These are phyloP conservation scores for Lichtheimia ornata DNA, from an alignment of 371 early-diverging fungal species.

Conservation along the genomic window DNA sequence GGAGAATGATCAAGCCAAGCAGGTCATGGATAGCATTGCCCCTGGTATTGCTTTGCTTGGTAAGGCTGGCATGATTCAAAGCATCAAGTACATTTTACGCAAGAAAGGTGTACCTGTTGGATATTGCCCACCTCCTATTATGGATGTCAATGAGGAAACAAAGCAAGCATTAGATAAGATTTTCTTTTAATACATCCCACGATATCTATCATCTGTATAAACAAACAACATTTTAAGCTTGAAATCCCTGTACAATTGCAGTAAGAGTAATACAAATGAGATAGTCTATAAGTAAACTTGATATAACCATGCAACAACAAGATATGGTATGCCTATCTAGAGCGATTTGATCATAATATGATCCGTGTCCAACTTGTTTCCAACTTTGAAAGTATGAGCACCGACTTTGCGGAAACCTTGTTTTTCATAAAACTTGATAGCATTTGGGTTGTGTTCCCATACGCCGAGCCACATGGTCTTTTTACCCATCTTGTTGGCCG, in stretches of 20 bases:
- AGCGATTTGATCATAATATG: conserved; percentile 23
- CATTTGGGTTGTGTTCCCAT: conserved; percentile 32
- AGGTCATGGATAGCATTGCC: conserved; percentile 5
- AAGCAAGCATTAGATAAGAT: conserved; percentile 4
- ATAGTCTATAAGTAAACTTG: too few species aligned
- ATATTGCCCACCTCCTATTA: conserved; percentile 26
- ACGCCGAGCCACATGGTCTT: conserved; percentile 40
- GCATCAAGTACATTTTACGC: conserved; percentile 31
- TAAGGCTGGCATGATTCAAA: conserved; percentile 17
- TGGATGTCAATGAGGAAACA: conserved; percentile 13
- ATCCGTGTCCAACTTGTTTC: conserved; percentile 27
- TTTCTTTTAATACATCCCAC: background rate
- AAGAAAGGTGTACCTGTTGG: conserved; percentile 26
- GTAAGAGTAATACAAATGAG: too few species aligned
- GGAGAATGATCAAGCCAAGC: conserved; percentile 16
- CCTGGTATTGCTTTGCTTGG: conserved; percentile 13
- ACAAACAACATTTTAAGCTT: too few species aligned
- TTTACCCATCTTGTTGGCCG: conserved; percentile 18
- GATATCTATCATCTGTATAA: too few species aligned
- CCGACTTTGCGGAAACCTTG: conserved; percentile 30
- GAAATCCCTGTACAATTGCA: too few species aligned
- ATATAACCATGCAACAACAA: background rate
- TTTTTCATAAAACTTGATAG: conserved; percentile 27
- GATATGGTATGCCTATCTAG: background rate
- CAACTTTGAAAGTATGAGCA: conserved; percentile 24